Base-by-base conservation (phyloP, 2,329 filamentous ascomycete genomes). In the Beauveria scarabaeidicola region DNA sequence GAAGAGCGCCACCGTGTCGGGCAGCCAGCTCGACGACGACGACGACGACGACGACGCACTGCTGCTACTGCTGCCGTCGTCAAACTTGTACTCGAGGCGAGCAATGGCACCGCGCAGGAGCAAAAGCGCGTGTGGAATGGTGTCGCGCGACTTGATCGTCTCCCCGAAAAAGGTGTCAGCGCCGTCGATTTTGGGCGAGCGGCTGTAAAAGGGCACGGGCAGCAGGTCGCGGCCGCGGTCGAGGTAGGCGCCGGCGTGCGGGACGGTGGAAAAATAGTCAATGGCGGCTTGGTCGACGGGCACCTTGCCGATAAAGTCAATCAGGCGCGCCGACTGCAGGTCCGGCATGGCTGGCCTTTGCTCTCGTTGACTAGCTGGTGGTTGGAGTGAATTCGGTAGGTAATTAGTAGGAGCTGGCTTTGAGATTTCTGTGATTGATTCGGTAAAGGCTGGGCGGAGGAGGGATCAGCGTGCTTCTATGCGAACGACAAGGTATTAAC, bases 91-190 rank as follows among this genome's bases (percentile, higher is more conserved):
- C 55, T 40, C 21, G 21, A 58, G 46, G 25, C 55, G 32, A 1
- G 47, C 47, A 44, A 58, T 58, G 47, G 41, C 47, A 36, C 25
- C 19, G 46, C 55, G 55, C 21, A 58, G 32, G 21, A 58, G 46
- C 10, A 58, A 25, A 13, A 58, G 32, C n/a, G 55, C 55, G 21
- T 44, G 55, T 9, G 46, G 36, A 38, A 58, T 40, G 10, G 55
- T 58, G 25, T 51, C 47, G 3, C 11, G 17, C 5, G 55, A 51
- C n/a, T 44, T 52, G 38, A 58, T 23, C 11, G 56, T 58, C 38
- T 58, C 47, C 1, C 38, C 36, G 47, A 43, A 58, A 17, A 52
- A 52, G 15, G 56, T 52, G 40, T 58, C 47, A 29, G n/a, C 27
- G 44, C 32, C n/a, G 47, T 58, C 56, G 29, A 2, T 13, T 40